Percentiles rank a stretch among this genome's conserved stretches.
Conservation (phyloP, 2,329 filamentous ascomycete species). For the Hymenoscyphus infarciens region DNA sequence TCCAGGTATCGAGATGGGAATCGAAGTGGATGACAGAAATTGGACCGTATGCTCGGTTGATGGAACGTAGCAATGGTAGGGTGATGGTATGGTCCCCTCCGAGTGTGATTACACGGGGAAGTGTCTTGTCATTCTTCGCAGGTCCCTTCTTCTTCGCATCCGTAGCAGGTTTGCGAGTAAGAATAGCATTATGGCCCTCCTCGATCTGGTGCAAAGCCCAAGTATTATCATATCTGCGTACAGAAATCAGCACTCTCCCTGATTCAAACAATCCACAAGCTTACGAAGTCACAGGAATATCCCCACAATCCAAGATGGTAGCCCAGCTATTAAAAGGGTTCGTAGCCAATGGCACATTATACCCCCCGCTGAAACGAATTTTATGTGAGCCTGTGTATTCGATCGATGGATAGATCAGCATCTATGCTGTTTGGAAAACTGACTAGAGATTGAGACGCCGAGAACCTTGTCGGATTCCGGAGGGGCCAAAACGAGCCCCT, state of each 20-base stretch:
- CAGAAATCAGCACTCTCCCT: background rate
- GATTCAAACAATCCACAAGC: conserved; percentile 30
- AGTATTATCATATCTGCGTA: conserved; percentile 69
- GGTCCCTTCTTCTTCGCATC: conserved; percentile 64
- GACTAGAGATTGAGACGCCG: conserved; percentile 85
- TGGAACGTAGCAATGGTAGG: conserved; percentile 54
- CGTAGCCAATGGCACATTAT: conserved; percentile 75
- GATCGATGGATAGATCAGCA: conserved; percentile 23
- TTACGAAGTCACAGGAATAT: conserved; percentile 81
- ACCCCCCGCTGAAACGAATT: conserved; percentile 65
- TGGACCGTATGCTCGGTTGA: conserved; percentile 58
- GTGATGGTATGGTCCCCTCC: conserved; percentile 63
- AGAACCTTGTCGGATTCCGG: conserved; percentile 81
- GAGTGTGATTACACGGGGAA: conserved; percentile 78
- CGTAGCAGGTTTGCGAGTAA: conserved; percentile 68
- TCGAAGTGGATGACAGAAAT: conserved; percentile 62
- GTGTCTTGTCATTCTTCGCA: conserved; percentile 68
- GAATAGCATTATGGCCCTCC: conserved; percentile 73
- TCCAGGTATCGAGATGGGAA: conserved; percentile 68
- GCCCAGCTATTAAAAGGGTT: conserved; percentile 83
- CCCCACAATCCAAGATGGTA: conserved; percentile 76
- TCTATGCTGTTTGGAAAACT: conserved; percentile 36
- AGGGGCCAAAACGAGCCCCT: conserved; percentile 79
- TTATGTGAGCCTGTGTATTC: conserved; percentile 37
- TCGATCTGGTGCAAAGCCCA: conserved; percentile 83